phyloP scores from a whole-genome alignment of 2,329 filamentous ascomycete species.

The Boeremia exigua region DNA sequence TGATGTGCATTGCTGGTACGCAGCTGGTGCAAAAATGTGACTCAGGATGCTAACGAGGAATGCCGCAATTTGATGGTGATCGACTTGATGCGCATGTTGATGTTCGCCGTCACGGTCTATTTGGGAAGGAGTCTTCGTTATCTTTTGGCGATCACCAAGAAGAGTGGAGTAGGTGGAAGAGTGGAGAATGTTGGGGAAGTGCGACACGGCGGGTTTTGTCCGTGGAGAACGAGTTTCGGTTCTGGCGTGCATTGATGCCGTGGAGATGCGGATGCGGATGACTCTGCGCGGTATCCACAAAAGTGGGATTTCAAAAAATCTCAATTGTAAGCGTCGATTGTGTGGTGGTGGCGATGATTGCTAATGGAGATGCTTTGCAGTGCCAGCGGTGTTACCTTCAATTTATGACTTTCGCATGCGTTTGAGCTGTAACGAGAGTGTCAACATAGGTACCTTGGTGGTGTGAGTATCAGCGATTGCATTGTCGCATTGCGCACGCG shows the following conservation, averaged over 20 bases:
- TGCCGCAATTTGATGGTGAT: slow-evolving; percentile 18
- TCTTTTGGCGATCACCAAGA: slow-evolving; percentile 6
- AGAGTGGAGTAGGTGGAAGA: slow-evolving; percentile 12
- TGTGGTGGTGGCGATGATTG: neutral
- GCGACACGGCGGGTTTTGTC: slow-evolving; percentile 8
- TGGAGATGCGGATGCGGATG: neutral
- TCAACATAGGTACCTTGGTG: neutral
- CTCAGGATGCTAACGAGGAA: slow-evolving; percentile 21
- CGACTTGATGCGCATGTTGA: slow-evolving; percentile 7
- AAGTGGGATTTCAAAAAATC: neutral
- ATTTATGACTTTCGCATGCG: neutral
- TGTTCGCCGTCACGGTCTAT: neutral
- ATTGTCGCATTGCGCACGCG: neutral
- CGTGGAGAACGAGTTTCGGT: slow-evolving; percentile 3
- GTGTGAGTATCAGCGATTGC: slow-evolving; percentile 15
- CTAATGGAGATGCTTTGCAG: neutral
- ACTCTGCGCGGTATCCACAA: neutral
- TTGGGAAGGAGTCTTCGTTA: neutral
- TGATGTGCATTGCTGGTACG: slow-evolving; percentile 21
- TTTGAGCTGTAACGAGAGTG: neutral
- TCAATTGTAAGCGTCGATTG: neutral
- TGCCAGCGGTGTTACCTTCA: neutral
- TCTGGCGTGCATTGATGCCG: slow-evolving; percentile 9
- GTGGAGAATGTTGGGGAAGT: slow-evolving; percentile 18
- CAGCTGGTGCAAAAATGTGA: slow-evolving; percentile 24